Conservation (phyloP, 2,329 filamentous ascomycete species). For the Diaporthe aspalathi region DNA sequence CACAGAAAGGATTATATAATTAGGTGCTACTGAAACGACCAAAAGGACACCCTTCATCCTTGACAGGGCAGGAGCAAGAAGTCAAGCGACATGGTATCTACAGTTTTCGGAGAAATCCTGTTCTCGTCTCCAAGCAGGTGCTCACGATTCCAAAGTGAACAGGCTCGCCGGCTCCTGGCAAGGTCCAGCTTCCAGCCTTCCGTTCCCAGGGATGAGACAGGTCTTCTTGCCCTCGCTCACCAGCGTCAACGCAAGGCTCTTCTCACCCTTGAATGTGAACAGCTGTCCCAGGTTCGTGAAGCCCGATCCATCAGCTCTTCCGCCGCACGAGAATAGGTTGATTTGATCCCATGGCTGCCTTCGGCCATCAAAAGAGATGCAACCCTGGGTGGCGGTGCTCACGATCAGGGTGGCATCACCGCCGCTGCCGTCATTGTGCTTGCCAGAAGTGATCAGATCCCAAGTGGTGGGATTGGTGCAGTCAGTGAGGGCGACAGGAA, state of each 20-base stretch:
- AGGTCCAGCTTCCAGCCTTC: conserved; percentile 45
- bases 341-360: conserved; percentile 58
- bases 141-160: conserved; percentile 44
- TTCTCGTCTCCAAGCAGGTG: background rate
- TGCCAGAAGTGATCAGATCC: conserved; percentile 62
- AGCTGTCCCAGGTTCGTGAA: conserved; percentile 44
- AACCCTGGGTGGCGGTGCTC: conserved; percentile 63
- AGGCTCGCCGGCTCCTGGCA: conserved; percentile 48
- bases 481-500: conserved; percentile 58
- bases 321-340: conserved; percentile 64
- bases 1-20: background rate
- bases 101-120: background rate
- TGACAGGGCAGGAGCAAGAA: conserved; percentile 5
- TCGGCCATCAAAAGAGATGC: conserved; percentile 61
- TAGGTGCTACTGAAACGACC: conserved; percentile 15
- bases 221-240: conserved; percentile 55
- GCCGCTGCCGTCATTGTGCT: conserved; percentile 57
- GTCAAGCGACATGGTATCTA: conserved; percentile 1
- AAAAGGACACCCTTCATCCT: background rate
- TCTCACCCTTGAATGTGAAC: conserved; percentile 57
- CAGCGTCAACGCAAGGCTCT: conserved; percentile 58
- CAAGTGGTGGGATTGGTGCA: conserved; percentile 57
- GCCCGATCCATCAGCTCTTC: conserved; percentile 42
- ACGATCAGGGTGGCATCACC: conserved; percentile 57
- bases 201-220: conserved; percentile 55